Evolutionary conservation across 2,329 filamentous ascomycete species (phyloP).

Genomic region (Teratosphaeria zuluensis): DNA sequence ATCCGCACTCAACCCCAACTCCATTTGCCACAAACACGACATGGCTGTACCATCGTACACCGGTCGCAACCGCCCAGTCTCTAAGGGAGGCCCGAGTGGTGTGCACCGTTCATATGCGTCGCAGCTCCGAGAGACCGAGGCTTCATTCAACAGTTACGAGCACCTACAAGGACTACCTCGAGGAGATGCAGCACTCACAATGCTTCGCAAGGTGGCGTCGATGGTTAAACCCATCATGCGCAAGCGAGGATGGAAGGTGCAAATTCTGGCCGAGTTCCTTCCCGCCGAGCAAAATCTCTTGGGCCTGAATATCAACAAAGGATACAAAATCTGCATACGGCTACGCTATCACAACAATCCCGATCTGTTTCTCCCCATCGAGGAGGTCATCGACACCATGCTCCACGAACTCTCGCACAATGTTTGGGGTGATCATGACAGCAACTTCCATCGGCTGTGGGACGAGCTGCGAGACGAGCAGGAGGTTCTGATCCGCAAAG

Average conservation of each 20-base stretch:
- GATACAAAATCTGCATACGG: constrained; percentile 71
- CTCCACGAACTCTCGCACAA: constrained; percentile 91
- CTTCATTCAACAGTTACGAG: constrained; percentile 41
- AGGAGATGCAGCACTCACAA: constrained; percentile 40
- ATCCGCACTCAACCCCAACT: neutral
- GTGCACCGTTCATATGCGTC: constrained; percentile 25
- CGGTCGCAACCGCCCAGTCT: constrained; percentile 14
- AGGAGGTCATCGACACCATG: constrained; percentile 80
- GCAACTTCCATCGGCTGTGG: constrained; percentile 76
- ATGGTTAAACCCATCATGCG: constrained; percentile 93
- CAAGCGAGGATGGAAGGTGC: constrained; percentile 70
- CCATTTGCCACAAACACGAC: neutral
- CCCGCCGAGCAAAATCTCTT: constrained; percentile 64
- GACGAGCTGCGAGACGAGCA: constrained; percentile 82
- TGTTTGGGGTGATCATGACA: constrained; percentile 72
- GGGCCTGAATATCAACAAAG: constrained; percentile 68
- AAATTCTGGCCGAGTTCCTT: constrained; percentile 74
- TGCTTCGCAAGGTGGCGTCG: constrained; percentile 71
- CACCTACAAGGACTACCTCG: constrained; percentile 37
- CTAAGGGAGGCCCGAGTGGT: constrained; percentile 22
- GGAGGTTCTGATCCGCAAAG: constrained; percentile 63
- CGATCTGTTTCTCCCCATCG: constrained; percentile 67
- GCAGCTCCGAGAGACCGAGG: constrained; percentile 36
- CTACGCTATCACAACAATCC: constrained; percentile 67
- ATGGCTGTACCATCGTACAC: constrained; percentile 5